Evolutionary conservation across 495 filamentous ascomycete genomes (phyloP).

Genomic region (Penicillium dipodomyicola): DNA sequence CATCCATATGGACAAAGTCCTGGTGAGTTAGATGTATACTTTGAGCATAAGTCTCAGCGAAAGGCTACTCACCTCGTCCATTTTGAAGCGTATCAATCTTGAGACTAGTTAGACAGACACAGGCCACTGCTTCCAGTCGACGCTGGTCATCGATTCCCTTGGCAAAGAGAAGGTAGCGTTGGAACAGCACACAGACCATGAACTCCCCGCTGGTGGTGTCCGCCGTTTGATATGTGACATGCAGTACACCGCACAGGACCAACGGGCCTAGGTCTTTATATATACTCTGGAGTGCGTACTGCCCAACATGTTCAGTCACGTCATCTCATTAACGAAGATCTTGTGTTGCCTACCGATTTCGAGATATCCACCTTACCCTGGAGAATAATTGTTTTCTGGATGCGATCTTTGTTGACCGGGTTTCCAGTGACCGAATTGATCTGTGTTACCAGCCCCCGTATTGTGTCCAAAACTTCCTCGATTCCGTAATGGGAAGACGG

Average conservation of each 20-base stretch:
- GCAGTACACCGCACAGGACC: slow-evolving; percentile 79
- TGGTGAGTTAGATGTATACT: slow-evolving; percentile 29
- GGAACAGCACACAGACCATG: slow-evolving; percentile 84
- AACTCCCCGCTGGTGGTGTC: slow-evolving; percentile 70
- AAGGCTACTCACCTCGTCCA: slow-evolving; percentile 63
- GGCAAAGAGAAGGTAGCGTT: slow-evolving; percentile 75
- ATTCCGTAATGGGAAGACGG: slow-evolving; percentile 76
- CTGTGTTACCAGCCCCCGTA: slow-evolving; percentile 67
- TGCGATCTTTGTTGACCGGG: slow-evolving; percentile 40
- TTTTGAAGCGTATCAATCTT: slow-evolving; percentile 77
- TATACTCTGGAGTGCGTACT: slow-evolving; percentile 44
- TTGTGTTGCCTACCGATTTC: slow-evolving; percentile 55
- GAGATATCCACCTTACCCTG: slow-evolving; percentile 62
- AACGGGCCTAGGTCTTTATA: slow-evolving; percentile 80
- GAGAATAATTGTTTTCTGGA: slow-evolving; percentile 53
- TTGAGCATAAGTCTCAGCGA: background rate
- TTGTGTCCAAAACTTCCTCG: slow-evolving; percentile 64
- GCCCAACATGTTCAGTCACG: slow-evolving; percentile 19
- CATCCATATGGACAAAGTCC: slow-evolving; percentile 84
- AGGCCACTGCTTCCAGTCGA: slow-evolving; percentile 70
- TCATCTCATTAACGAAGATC: background rate
- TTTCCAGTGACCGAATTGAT: slow-evolving; percentile 72
- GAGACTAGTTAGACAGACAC: slow-evolving; percentile 65
- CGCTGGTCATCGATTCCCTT: slow-evolving; percentile 57
- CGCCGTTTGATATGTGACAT: slow-evolving; percentile 76